Evolutionary conservation across 2,329 filamentous ascomycete species (phyloP).

Genomic region (Xylariaceae sp.): DNA sequence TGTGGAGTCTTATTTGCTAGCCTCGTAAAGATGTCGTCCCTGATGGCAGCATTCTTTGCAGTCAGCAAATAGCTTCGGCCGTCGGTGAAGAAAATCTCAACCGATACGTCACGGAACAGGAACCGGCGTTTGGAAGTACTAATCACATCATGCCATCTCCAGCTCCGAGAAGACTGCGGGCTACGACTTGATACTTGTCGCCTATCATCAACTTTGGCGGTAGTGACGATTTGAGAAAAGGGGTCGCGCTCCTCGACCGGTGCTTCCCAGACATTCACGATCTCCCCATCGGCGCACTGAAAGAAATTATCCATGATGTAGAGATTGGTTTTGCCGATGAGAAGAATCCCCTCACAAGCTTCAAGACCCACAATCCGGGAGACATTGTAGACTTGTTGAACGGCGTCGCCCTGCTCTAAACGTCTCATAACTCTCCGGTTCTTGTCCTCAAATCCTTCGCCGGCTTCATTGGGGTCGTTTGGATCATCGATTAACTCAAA

Average conservation of each 20-base stretch:
- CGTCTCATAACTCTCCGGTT: conserved; percentile 97
- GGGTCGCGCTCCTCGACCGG: conserved; percentile 88
- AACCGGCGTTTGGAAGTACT: conserved; percentile 95
- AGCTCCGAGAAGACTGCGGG: conserved; percentile 82
- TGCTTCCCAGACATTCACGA: conserved; percentile 94
- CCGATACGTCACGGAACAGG: conserved; percentile 87
- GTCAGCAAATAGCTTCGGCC: conserved; percentile 93
- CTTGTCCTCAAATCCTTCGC: conserved; percentile 87
- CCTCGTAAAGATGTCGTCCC: conserved; percentile 77
- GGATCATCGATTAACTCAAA: conserved; percentile 96
- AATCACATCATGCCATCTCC: conserved; percentile 92
- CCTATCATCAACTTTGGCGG: conserved; percentile 58
- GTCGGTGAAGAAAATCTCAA: conserved; percentile 98
- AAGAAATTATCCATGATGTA: conserved; percentile 98
- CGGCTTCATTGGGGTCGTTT: conserved; percentile 70
- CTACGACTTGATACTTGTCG: conserved; percentile 50
- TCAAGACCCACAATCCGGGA: conserved; percentile 92
- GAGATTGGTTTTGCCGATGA: conserved; percentile 84
- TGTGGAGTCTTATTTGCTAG: conserved; percentile 78
- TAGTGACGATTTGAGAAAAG: conserved; percentile 90
- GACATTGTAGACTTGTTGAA: conserved; percentile 92
- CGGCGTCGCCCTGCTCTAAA: conserved; percentile 82
- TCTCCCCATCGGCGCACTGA: conserved; percentile 89
- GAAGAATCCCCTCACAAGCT: conserved; percentile 87
- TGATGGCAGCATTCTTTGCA: conserved; percentile 64